These are phyloP conservation scores for Skeletonema marinoi DNA, from an alignment of 108 stramenopile species.

Conservation along the genomic window DNA sequence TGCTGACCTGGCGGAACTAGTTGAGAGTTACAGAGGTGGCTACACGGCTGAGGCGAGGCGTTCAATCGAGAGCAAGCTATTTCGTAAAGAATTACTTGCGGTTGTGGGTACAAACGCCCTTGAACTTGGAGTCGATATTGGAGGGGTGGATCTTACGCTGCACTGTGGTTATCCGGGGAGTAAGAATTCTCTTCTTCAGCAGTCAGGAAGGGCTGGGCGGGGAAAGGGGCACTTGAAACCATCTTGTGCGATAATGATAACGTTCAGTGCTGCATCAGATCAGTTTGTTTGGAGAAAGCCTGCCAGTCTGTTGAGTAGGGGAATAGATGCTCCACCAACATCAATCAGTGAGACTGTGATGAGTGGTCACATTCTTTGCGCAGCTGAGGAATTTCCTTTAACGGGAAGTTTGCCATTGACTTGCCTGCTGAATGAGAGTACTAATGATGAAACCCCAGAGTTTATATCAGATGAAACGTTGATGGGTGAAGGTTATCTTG, in stretches of 20 bases:
- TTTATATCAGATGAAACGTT: constrained; percentile 51
- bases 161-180: constrained; percentile 91
- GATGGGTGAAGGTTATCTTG: constrained; percentile 66
- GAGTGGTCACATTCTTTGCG: constrained; percentile 90
- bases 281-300: constrained; percentile 88
- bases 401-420: constrained; percentile 43
- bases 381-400: constrained; percentile 88
- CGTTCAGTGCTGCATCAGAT: constrained; percentile 87
- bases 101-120: constrained; percentile 92
- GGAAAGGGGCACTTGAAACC: constrained; percentile 48
- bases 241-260: constrained; percentile 87
- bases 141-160: constrained; percentile 91
- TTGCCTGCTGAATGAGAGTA: constrained; percentile 31
- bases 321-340: constrained; percentile 77
- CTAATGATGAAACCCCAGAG: background rate
- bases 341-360: constrained; percentile 78
- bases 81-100: constrained; percentile 80
- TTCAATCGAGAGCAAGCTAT: constrained; percentile 90
- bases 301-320: constrained; percentile 58
- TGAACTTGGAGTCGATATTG: constrained; percentile 97
- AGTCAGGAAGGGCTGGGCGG: constrained; percentile 95
- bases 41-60: constrained; percentile 87
- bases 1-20: constrained; percentile 51
- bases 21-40: constrained; percentile 95
- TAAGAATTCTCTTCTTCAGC: constrained; percentile 81